Percentiles rank a stretch among this genome's conserved stretches.
Conservation (phyloP, 305 asterid genomes). For the Andrographis paniculata region DNA sequence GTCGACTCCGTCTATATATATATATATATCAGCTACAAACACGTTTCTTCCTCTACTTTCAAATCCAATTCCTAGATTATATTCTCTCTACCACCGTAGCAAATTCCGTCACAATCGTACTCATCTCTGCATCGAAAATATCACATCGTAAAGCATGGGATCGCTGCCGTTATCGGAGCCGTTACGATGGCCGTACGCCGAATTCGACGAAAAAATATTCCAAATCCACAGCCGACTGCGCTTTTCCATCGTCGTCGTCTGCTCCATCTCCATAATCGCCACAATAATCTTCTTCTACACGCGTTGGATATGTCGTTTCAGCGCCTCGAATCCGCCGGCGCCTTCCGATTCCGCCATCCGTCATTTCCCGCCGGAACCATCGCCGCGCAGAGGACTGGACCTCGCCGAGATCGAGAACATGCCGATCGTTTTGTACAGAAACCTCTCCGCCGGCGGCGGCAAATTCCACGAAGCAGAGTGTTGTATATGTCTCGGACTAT, state of each 20-base stretch:
- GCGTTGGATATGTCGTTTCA: conserved; percentile 50
- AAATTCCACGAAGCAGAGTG: no score
- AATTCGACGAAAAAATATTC: conserved; percentile 60
- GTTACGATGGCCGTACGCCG: conserved; percentile 68
- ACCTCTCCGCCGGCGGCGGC: neutral
- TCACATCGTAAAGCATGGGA: no score
- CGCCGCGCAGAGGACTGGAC: conserved; percentile 34
- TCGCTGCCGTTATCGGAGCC: no score
- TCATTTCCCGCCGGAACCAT: neutral
- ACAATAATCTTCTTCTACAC: conserved; percentile 47
- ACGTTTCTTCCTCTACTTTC: no score
- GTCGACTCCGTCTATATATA: no score
- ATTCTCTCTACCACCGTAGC: no score
- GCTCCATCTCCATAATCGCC: conserved; percentile 33
- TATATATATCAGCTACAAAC: no score
- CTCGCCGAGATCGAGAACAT: conserved; percentile 26
- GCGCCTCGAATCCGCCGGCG: conserved; percentile 8
- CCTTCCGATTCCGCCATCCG: conserved; percentile 10
- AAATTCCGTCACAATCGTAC: no score
- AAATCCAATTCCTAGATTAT: no score
- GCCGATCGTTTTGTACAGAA: conserved; percentile 37
- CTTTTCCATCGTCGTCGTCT: conserved; percentile 49
- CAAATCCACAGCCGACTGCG: conserved; percentile 59
- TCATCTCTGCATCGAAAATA: no score
- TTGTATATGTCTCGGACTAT: conserved; percentile 62